phyloP scores from a whole-genome alignment of 176 grass and related monocot genomes.

The Eleusine indica region DNA sequence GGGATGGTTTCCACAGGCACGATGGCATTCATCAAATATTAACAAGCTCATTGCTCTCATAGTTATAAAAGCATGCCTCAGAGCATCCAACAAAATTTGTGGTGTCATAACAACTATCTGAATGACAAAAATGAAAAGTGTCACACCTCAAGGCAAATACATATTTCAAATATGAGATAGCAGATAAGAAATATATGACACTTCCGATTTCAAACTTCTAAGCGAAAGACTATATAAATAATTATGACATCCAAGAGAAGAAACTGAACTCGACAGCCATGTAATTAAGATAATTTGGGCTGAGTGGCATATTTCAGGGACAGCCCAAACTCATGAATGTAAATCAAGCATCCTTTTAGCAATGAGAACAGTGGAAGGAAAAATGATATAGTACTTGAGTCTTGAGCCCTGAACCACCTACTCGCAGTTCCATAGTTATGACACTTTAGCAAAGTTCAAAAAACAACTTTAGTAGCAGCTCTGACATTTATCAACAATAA shows the following conservation, averaged over 20 bases:
- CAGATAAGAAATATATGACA: background rate
- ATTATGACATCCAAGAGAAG: conserved; percentile 1
- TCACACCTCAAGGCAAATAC: background rate
- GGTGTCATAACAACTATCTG: conserved; percentile 69
- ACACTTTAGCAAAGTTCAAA: background rate
- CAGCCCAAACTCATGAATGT: background rate
- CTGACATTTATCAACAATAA: conserved; percentile 1
- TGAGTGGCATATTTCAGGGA: background rate
- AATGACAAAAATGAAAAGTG: background rate
- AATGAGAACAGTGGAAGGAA: background rate
- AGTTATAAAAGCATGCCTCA: conserved; percentile 61
- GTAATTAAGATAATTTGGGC: background rate
- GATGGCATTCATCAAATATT: conserved; percentile 78
- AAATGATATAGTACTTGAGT: background rate
- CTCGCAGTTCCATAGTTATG: background rate
- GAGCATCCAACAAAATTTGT: conserved; percentile 65
- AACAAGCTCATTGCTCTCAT: conserved; percentile 46
- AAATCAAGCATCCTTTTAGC: conserved; percentile 3
- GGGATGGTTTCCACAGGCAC: conserved; percentile 66
- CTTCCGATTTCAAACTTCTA: background rate
- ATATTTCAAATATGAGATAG: background rate
- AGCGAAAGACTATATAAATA: background rate
- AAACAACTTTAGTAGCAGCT: background rate
- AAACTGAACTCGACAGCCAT: conserved; percentile 14
- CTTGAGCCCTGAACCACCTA: background rate